A percentile compares a stretch with the other conserved stretches of the same genome.
Conservation (phyloP, 768 basidiomycete species). For the Phanerochaete carnosa region DNA sequence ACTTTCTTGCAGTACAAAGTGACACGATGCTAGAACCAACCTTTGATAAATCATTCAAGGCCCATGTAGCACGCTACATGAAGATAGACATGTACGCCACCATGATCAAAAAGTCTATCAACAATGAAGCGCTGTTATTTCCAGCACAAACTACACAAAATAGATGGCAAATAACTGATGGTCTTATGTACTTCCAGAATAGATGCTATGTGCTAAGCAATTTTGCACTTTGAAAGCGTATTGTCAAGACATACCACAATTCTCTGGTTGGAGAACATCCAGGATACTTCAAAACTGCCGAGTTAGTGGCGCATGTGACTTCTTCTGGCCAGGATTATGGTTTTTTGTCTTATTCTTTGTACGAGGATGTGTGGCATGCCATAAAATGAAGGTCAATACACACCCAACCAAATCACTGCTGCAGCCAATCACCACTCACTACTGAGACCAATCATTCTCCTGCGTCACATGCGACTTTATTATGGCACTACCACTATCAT, state of each 20-base stretch:
- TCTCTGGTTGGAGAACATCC: conserved; percentile 24
- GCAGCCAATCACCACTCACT: conserved; percentile 3
- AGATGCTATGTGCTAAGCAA: not conserved
- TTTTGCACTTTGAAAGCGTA: not conserved
- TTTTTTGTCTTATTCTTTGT: conserved; percentile 21
- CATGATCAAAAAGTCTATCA: conserved; percentile 8
- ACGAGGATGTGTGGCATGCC: conserved; percentile 25
- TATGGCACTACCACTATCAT: conserved; percentile 14
- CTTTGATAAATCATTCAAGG: no score
- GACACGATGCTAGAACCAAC: no score
- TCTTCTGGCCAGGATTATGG: conserved; percentile 28
- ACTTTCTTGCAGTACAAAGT: not conserved
- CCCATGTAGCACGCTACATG: no score
- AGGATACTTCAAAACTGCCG: conserved; percentile 21
- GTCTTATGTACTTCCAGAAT: not conserved
- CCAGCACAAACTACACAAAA: conserved; percentile 2
- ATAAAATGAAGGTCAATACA: conserved; percentile 21
- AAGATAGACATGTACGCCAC: conserved; percentile 13
- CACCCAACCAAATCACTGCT: not conserved
- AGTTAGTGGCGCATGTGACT: conserved; percentile 20
- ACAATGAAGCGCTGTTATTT: conserved; percentile 18
- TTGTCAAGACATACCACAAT: conserved; percentile 22
- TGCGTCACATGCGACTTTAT: conserved; percentile 26
- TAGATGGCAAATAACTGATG: not conserved
- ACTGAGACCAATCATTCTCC: conserved; percentile 10